Conservation (phyloP, 2,329 filamentous ascomycete species). For the Fonsecaea nubica region DNA sequence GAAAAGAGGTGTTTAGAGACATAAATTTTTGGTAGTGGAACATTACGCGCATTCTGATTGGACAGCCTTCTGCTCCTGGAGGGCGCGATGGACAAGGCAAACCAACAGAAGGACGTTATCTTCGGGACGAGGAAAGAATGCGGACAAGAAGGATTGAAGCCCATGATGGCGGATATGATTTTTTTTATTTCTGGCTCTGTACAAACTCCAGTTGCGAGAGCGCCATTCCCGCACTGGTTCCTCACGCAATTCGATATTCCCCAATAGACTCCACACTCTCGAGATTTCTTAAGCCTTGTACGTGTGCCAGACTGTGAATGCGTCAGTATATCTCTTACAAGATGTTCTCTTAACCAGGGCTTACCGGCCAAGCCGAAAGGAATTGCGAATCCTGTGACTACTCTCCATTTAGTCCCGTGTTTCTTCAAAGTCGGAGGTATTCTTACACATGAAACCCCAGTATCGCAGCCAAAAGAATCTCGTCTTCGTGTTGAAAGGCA, state of each 20-base stretch:
- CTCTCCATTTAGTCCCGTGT: slow-evolving; percentile 22
- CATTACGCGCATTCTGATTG: slow-evolving; percentile 26
- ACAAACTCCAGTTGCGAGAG: slow-evolving; percentile 27
- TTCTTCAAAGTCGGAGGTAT: slow-evolving; percentile 53
- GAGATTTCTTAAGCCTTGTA: slow-evolving; percentile 62
- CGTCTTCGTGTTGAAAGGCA: slow-evolving; percentile 95
- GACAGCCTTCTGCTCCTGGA: neutral
- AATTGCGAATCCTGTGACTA: slow-evolving; percentile 64
- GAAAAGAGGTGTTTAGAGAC: slow-evolving; percentile 18
- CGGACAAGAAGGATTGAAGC: neutral
- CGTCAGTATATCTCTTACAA: slow-evolving; percentile 39
- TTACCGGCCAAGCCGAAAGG: slow-evolving; percentile 71
- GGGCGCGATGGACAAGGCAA: slow-evolving; percentile 9
- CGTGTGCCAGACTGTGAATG: slow-evolving; percentile 67
- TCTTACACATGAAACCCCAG: slow-evolving; percentile 72
- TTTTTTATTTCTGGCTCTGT: slow-evolving; percentile 35
- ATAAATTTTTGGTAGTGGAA: slow-evolving; percentile 27
- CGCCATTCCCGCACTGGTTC: slow-evolving; percentile 28
- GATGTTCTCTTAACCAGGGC: slow-evolving; percentile 38
- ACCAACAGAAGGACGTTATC: neutral
- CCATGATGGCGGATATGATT: slow-evolving; percentile 18
- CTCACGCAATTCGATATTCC: slow-evolving; percentile 15
- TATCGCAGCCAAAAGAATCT: slow-evolving; percentile 83
- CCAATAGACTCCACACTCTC: slow-evolving; percentile 13
- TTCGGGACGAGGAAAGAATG: neutral